phyloP scores from a whole-genome alignment of 2,329 filamentous ascomycete genomes.

The Hymenoscyphus scutula region DNA sequence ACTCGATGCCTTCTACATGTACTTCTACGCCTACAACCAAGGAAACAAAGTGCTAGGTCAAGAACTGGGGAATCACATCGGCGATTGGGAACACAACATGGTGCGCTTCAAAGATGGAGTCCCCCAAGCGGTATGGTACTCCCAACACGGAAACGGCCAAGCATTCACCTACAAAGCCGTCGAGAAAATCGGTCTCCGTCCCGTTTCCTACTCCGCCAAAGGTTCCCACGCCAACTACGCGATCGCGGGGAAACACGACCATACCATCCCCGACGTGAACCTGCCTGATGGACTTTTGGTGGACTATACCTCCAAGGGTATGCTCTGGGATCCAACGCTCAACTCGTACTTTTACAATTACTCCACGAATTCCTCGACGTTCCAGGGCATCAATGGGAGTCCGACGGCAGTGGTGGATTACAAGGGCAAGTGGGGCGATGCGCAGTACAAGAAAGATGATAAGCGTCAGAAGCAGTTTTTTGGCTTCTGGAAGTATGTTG shows the following conservation, averaged over 20 bases:
- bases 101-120: slow-evolving; percentile 57
- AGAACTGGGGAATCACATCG: slow-evolving; percentile 51
- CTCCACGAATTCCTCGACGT: slow-evolving; percentile 36
- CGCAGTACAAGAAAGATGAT: slow-evolving; percentile 51
- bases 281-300: slow-evolving; percentile 52
- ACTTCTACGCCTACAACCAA: slow-evolving; percentile 38
- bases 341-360: slow-evolving; percentile 57
- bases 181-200: slow-evolving; percentile 52
- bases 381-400: slow-evolving; percentile 32
- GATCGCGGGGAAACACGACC: slow-evolving; percentile 57
- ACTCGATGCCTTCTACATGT: slow-evolving; percentile 38
- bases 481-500: slow-evolving; percentile 47
- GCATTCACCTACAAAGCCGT: slow-evolving; percentile 58
- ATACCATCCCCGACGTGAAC: slow-evolving; percentile 60
- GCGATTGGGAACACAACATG: slow-evolving; percentile 68
- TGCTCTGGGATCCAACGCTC: slow-evolving; percentile 58
- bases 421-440: slow-evolving; percentile 60
- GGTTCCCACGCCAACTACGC: slow-evolving; percentile 67
- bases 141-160: slow-evolving; percentile 60
- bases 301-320: slow-evolving; percentile 53
- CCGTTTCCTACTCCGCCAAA: slow-evolving; percentile 56
- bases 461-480: slow-evolving; percentile 44
- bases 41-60: slow-evolving; percentile 34
- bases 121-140: slow-evolving; percentile 59
- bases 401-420: slow-evolving; percentile 57